Percentiles rank a stretch among this genome's conserved stretches.
phyloP scores from a whole-genome alignment of 78 protist genomes.

The Isochrysis galbana region DNA sequence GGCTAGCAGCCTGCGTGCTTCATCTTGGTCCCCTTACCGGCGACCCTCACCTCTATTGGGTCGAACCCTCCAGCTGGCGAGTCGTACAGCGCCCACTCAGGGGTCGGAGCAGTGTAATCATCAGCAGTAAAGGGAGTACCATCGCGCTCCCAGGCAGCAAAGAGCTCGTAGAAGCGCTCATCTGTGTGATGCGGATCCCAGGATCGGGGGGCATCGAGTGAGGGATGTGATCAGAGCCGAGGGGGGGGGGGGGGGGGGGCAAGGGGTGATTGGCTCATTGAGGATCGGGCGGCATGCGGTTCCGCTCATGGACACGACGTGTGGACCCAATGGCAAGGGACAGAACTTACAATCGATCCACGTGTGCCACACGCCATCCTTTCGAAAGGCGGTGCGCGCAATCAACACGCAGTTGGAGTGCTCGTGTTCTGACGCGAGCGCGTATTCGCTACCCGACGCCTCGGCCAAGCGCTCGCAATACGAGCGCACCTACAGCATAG shows the following conservation, averaged over 20 bases:
- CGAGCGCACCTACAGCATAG: conserved; percentile 8
- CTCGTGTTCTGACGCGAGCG: conserved; percentile 80
- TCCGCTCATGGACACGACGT: too few relatives aligned
- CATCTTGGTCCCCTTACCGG: background rate
- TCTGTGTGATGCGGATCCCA: too few relatives aligned
- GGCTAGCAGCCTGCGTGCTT: background rate
- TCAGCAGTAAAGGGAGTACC: background rate
- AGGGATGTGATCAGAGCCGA: too few relatives aligned
- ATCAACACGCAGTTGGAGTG: conserved; percentile 79
- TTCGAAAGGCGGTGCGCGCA: conserved; percentile 32
- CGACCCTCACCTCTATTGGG: conserved; percentile 31
- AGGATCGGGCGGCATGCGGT: too few relatives aligned
- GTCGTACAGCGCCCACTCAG: conserved; percentile 69
- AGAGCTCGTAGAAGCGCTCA: background rate
- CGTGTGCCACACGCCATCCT: conserved; percentile 79
- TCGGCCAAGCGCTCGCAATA: background rate
- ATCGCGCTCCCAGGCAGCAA: background rate
- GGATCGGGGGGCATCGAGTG: too few relatives aligned
- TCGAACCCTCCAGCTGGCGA: conserved; percentile 54
- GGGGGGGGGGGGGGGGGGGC: too few relatives aligned
- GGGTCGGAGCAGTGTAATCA: conserved; percentile 59
- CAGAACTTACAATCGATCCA: conserved; percentile 92
- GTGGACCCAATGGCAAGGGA: conserved; percentile 12
- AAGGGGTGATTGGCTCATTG: too few relatives aligned
- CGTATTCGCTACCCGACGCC: conserved; percentile 47